These are phyloP conservation scores for Kwoniella europaea DNA, from an alignment of 768 basidiomycete species.

Conservation along the genomic window DNA sequence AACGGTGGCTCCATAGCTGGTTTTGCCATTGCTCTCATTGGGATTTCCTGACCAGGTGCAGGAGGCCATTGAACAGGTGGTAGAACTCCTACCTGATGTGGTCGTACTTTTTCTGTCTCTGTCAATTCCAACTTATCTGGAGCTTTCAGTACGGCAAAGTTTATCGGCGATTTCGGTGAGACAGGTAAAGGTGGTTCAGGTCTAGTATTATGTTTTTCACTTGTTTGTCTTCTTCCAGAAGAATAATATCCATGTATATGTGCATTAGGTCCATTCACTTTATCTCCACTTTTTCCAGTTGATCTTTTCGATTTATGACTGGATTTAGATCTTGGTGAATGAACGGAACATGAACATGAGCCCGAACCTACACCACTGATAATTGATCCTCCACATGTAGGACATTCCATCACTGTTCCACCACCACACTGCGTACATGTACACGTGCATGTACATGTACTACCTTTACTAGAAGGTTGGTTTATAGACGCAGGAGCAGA, in stretches of 20 bases:
- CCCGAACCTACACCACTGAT: no score
- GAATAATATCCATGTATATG: constrained; percentile 18
- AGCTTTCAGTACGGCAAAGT: constrained; percentile 10
- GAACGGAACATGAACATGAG: constrained; percentile 7
- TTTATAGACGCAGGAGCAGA: constrained; percentile 19
- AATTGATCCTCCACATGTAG: no score
- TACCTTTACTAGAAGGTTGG: constrained; percentile 12
- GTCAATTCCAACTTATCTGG: constrained; percentile 7
- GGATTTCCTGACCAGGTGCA: constrained; percentile 5
- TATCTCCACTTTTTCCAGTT: background rate
- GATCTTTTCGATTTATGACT: constrained; percentile 12
- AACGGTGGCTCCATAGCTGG: constrained; percentile 3
- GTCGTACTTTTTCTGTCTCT: background rate
- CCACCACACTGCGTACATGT: constrained; percentile 11
- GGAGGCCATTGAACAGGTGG: constrained; percentile 14
- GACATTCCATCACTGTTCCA: background rate
- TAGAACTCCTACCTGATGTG: constrained; percentile 1
- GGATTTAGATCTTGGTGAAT: constrained; percentile 11
- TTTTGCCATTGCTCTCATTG: constrained; percentile 9
- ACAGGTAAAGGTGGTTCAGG: constrained; percentile 14
- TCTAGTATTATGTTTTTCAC: constrained; percentile 12
- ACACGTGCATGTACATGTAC: constrained; percentile 11
- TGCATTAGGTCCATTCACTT: constrained; percentile 3
- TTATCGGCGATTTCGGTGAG: constrained; percentile 2
- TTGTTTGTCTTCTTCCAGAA: constrained; percentile 3